These are phyloP conservation scores for Lepiota brunneoincarnata DNA, from an alignment of 768 basidiomycete species.

Conservation along the genomic window DNA sequence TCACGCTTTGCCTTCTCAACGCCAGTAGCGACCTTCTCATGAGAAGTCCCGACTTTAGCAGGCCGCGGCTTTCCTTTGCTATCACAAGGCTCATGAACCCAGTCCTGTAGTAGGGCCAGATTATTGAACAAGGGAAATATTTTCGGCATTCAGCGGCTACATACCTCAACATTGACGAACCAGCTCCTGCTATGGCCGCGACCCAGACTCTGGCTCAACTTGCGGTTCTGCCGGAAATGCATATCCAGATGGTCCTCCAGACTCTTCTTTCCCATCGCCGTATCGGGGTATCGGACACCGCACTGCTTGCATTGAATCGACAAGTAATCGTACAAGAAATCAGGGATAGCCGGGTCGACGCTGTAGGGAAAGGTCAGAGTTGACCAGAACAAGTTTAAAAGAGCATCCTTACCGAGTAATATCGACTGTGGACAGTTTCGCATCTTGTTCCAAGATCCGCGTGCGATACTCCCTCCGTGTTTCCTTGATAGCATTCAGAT, in stretches of 20 bases:
- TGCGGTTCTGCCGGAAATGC: conserved; percentile 93
- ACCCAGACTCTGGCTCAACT: conserved; percentile 72
- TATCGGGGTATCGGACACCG: conserved; percentile 81
- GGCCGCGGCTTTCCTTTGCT: conserved; percentile 69
- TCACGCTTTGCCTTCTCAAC: conserved; percentile 71
- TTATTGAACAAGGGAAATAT: not conserved
- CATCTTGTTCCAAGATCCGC: conserved; percentile 53
- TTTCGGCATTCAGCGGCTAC: conserved; percentile 21
- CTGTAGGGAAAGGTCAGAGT: conserved; percentile 30
- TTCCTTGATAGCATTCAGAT: conserved; percentile 31
- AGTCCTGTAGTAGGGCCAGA: conserved; percentile 58
- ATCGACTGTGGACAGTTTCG: conserved; percentile 66
- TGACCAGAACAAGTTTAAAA: not conserved
- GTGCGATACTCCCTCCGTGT: conserved; percentile 57
- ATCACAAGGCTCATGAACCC: conserved; percentile 67
- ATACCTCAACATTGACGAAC: conserved; percentile 81
- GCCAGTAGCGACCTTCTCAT: conserved; percentile 56
- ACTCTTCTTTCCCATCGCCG: conserved; percentile 62
- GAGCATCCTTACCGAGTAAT: conserved; percentile 57
- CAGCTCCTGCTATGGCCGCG: conserved; percentile 89
- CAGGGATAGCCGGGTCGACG: conserved; percentile 55
- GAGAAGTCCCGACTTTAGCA: conserved; percentile 46
- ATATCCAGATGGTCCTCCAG: conserved; percentile 92
- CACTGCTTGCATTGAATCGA: conserved; percentile 92
- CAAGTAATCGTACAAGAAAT: conserved; percentile 73